Evolutionary conservation across 495 filamentous ascomycete species (phyloP), one percentile per base, ranked within the genome.

Genomic region (Ascodesmis nigricans): DNA sequence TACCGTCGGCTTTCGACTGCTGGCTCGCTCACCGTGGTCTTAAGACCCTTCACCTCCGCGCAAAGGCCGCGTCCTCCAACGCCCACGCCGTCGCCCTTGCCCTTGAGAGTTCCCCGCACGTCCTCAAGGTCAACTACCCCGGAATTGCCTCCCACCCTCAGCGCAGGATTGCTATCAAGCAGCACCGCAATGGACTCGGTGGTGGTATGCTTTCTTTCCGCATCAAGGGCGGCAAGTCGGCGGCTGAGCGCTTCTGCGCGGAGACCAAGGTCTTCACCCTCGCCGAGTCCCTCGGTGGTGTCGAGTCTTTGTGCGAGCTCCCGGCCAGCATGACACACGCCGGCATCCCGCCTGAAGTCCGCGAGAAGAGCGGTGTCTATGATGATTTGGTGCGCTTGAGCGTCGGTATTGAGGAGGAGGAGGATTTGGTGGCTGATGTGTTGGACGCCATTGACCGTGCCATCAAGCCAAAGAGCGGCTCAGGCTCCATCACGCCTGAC

Each of bases 1-100:
- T 95, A 1, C 87, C 87, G 4, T 84, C 79, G 1, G 62, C 87
- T 13, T 99, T 99, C 50, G 87, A 99, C 63, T 83, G 71, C 60
- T 99, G 84, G 84, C 78, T 99, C 37, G 90, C 87, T n/a, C 90
- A 99, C 59, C 73, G 87, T 43, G 87, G 87, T 40, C 65, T 91
- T 36, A 99, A 99, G 63, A 99, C 87, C 4, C 69, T 99, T 20
- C 87, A 99, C 58, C 63, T 99, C 21, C 78, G 87, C 34, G 87
- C 78, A 3, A 67, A 73, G 29, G 78, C 90, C 53, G 78, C 90
- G 3, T 73, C 66, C 36, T 62, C 59, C 38, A 95, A 95, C 56
- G 87, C 82, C 15, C 71, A 66, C 2, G 62, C 68, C 18, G 66
- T 99, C 27, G 83, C 90, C 5, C 43, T 60, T 16, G 69, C 75